These are phyloP conservation scores for Fremontodendron californicum DNA, from an alignment of 345 rosid genomes.

Conservation along the genomic window DNA sequence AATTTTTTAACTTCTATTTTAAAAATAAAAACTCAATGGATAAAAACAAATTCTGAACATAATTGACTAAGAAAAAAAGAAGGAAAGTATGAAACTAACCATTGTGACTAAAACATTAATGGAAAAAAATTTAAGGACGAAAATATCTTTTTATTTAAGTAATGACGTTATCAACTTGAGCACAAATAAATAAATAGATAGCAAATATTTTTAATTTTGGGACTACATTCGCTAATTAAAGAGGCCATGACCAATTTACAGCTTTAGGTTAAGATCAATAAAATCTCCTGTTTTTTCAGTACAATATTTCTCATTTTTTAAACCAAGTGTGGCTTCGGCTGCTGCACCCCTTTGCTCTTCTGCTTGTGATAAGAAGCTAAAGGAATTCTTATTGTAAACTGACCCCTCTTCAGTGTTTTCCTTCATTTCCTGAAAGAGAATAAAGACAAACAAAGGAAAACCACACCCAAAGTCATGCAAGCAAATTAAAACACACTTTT, in stretches of 20 bases:
- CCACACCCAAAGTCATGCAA: not conserved
- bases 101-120: too few relatives aligned
- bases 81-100: too few relatives aligned
- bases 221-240: not conserved
- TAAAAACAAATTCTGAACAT: too few relatives aligned
- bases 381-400: slow-evolving; percentile 28
- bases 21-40: too few relatives aligned
- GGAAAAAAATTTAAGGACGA: too few relatives aligned
- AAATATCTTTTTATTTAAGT: too few relatives aligned
- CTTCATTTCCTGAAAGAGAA: slow-evolving; percentile 21
- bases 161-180: too few relatives aligned
- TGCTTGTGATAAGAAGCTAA: slow-evolving; percentile 33
- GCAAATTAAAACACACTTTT: not conserved
- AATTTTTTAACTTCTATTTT: too few relatives aligned
- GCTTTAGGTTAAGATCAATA: slow-evolving; percentile 57
- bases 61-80: too few relatives aligned
- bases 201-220: not conserved
- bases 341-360: slow-evolving; percentile 21
- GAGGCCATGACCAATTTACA: slow-evolving; percentile 15
- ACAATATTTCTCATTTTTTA: slow-evolving; percentile 23
- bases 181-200: not conserved
- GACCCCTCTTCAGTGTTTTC: slow-evolving; percentile 26
- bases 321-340: slow-evolving; percentile 29
- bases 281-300: slow-evolving; percentile 32
- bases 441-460: not conserved